Evolutionary conservation across 1,284 basidiomycete species (phyloP).

Genomic region (Marasmius tenuissimus): DNA sequence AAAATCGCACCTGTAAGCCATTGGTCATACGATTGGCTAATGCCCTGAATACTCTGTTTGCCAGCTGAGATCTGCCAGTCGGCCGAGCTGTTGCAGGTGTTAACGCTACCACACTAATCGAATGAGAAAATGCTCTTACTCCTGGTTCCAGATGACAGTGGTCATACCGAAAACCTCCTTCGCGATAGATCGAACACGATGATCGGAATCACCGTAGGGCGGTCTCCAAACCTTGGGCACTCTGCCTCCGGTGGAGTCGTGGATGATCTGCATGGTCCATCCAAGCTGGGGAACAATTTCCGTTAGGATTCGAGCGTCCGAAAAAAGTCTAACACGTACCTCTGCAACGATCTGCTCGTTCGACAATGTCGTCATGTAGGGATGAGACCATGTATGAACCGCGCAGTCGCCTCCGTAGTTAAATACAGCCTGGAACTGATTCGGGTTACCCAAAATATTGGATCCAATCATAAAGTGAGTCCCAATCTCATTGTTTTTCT

Average conservation of each 20-base stretch:
- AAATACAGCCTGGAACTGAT: slow-evolving; percentile 54
- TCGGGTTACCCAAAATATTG: slow-evolving; percentile 61
- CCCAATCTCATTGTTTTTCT: slow-evolving; percentile 55
- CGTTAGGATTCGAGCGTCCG: neutral
- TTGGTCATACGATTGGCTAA: slow-evolving; percentile 46
- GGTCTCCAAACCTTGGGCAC: slow-evolving; percentile 77
- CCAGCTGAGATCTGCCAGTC: slow-evolving; percentile 62
- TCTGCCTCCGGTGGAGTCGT: slow-evolving; percentile 76
- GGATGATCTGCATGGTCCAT: slow-evolving; percentile 82
- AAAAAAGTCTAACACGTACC: slow-evolving; percentile 23
- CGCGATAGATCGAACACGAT: slow-evolving; percentile 73
- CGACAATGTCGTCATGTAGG: slow-evolving; percentile 76
- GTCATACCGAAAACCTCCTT: slow-evolving; percentile 68
- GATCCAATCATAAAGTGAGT: slow-evolving; percentile 86
- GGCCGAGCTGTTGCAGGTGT: slow-evolving; percentile 45
- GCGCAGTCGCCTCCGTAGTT: slow-evolving; percentile 64
- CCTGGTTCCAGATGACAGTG: slow-evolving; percentile 80
- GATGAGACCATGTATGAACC: slow-evolving; percentile 81
- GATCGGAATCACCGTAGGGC: slow-evolving; percentile 77
- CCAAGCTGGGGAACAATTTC: slow-evolving; percentile 49
- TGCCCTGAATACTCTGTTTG: slow-evolving; percentile 41
- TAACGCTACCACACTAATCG: neutral
- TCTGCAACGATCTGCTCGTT: slow-evolving; percentile 74
- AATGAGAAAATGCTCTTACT: slow-evolving; percentile 42
- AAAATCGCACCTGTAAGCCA: slow-evolving; percentile 53